These are phyloP conservation scores for Cutaneotrichosporon cavernicola DNA, from an alignment of 1,284 basidiomycete genomes.

Conservation along the genomic window DNA sequence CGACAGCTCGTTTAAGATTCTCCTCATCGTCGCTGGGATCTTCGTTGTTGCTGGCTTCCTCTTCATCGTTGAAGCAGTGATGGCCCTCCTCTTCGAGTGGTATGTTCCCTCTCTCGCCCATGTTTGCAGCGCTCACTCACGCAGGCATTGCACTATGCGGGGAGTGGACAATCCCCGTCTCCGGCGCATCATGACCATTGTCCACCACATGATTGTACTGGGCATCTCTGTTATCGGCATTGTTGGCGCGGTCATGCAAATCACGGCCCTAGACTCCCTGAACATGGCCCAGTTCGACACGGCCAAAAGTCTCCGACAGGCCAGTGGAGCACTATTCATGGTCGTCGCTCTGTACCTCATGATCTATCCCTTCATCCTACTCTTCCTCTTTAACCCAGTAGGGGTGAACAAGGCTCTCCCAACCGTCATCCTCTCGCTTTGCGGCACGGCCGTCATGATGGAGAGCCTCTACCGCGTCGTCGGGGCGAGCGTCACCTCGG, in stretches of 20 bases:
- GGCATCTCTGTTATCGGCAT: constrained; percentile 18
- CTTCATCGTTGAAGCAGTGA: constrained; percentile 16
- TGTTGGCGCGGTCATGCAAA: constrained; percentile 19
- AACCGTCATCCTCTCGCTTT: neutral
- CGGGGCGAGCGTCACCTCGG: neutral
- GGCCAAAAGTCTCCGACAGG: constrained; percentile 11
- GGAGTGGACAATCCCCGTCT: neutral
- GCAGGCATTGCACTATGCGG: constrained; percentile 11
- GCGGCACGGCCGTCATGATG: constrained; percentile 4
- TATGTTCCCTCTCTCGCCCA: neutral
- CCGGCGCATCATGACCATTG: neutral
- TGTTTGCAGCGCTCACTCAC: neutral
- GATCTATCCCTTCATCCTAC: neutral
- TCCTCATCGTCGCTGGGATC: constrained; percentile 17
- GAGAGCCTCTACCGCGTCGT: constrained; percentile 19
- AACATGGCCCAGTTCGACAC: constrained; percentile 9
- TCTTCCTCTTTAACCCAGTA: neutral
- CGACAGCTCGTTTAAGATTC: constrained; percentile 3
- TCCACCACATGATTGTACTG: constrained; percentile 9
- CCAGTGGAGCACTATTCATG: constrained; percentile 18
- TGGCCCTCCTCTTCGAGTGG: constrained; percentile 18
- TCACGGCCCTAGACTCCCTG: constrained; percentile 8
- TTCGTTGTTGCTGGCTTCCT: constrained; percentile 18
- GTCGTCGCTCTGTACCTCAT: constrained; percentile 1
- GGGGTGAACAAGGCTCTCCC: neutral